These are phyloP conservation scores for Exophiala phaeomuriformis DNA, from an alignment of 2,329 filamentous ascomycete species.

Conservation along the genomic window DNA sequence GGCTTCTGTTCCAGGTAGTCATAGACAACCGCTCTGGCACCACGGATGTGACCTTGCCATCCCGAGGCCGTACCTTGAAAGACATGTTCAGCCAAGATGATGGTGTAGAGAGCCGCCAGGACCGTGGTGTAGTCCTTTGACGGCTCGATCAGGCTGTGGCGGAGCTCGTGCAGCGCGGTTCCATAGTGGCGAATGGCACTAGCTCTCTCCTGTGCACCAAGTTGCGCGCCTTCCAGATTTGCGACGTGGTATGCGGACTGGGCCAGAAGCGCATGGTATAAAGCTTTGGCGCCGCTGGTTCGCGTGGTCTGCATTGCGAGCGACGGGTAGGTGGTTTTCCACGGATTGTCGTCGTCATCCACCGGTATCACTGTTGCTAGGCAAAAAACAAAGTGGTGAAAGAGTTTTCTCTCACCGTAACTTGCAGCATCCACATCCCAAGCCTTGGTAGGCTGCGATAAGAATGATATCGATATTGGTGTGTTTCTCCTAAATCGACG, in stretches of 20 bases:
- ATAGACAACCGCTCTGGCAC: slow-evolving; percentile 1
- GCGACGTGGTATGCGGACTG: slow-evolving; percentile 12
- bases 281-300: background rate
- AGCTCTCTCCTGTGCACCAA: background rate
- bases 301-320: slow-evolving; percentile 4
- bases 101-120: slow-evolving; percentile 9
- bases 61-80: slow-evolving; percentile 9
- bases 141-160: background rate
- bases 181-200: slow-evolving; percentile 5
- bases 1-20: slow-evolving; percentile 13
- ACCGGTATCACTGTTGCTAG: slow-evolving; percentile 7
- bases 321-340: slow-evolving; percentile 13
- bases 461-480: too few species aligned
- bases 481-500: too few species aligned
- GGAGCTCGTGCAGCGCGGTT: slow-evolving; percentile 7
- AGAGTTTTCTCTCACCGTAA: slow-evolving; percentile 5
- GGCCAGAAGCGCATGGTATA: slow-evolving; percentile 9
- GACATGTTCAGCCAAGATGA: slow-evolving; percentile 13
- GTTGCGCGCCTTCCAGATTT: background rate
- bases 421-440: too few species aligned
- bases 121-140: slow-evolving; percentile 7
- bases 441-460: too few species aligned
- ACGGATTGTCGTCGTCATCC: slow-evolving; percentile 10
- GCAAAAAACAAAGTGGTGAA: slow-evolving; percentile 7
- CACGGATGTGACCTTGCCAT: slow-evolving; percentile 6